Conservation (phyloP, 2,329 filamentous ascomycete species). For the Chaetomium sp. region DNA sequence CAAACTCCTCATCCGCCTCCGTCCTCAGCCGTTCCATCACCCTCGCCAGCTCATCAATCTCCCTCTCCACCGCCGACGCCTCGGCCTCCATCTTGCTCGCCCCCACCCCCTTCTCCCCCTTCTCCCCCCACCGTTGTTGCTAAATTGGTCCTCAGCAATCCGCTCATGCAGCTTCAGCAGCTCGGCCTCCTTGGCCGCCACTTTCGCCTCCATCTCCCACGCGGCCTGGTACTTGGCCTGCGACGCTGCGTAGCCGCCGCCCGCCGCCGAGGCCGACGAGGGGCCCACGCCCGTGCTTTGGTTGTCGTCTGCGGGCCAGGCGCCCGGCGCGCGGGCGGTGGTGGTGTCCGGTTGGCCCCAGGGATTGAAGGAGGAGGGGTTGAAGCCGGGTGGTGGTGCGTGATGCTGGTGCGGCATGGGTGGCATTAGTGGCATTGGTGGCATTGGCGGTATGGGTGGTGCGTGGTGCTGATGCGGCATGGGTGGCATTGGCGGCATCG, state of each 20-base stretch:
- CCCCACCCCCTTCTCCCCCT: slow-evolving; percentile 21
- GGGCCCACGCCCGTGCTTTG: slow-evolving; percentile 17
- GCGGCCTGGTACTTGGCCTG: slow-evolving; percentile 44
- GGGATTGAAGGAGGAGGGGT: not conserved
- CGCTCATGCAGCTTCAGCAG: slow-evolving; percentile 34
- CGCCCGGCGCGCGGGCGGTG: slow-evolving; percentile 34
- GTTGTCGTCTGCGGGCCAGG: slow-evolving; percentile 42
- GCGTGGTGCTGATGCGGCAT: slow-evolving; percentile 4
- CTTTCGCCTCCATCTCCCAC: slow-evolving; percentile 41
- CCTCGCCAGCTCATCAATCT: slow-evolving; percentile 45
- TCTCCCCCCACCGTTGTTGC: not conserved
- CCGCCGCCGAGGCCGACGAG: too few relatives aligned
- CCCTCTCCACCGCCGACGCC: slow-evolving; percentile 39
- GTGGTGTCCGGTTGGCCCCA: not conserved
- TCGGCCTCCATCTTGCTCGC: slow-evolving; percentile 31
- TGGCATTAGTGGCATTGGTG: slow-evolving; percentile 3
- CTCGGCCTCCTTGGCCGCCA: slow-evolving; percentile 39
- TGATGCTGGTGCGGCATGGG: not conserved
- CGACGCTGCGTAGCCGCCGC: slow-evolving; percentile 34
- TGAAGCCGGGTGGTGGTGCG: not conserved
- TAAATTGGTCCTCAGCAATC: slow-evolving; percentile 30
- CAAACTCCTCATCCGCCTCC: slow-evolving; percentile 53
- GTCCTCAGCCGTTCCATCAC: slow-evolving; percentile 45
- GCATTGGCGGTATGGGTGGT: slow-evolving; percentile 19
- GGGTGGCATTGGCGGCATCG: not conserved